Evolutionary conservation across 257 asterid species (phyloP).

Genomic region (Salvia splendens): DNA sequence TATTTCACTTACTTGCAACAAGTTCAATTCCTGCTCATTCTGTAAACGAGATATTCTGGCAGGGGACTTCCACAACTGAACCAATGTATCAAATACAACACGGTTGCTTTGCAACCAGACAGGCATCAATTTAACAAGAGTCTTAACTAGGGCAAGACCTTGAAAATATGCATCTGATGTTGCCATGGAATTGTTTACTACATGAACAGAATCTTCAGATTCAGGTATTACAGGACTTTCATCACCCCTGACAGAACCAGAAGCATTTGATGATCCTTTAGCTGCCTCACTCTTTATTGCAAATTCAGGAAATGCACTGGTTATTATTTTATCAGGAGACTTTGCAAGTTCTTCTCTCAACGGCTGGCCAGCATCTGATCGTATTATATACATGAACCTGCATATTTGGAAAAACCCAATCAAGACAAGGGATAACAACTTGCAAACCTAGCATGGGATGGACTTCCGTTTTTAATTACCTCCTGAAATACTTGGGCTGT

Average conservation of each 20-base stretch:
- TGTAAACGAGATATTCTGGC: slow-evolving; percentile 78
- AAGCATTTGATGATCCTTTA: slow-evolving; percentile 64
- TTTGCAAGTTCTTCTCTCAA: slow-evolving; percentile 98
- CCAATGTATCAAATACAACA: slow-evolving; percentile 77
- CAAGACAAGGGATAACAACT: slow-evolving; percentile 28
- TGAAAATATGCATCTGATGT: slow-evolving; percentile 90
- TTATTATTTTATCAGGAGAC: slow-evolving; percentile 94
- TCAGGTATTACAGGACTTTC: slow-evolving; percentile 59
- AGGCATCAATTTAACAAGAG: slow-evolving; percentile 95
- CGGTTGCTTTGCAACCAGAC: slow-evolving; percentile 95
- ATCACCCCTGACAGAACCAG: slow-evolving; percentile 53
- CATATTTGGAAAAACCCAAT: slow-evolving; percentile 35
- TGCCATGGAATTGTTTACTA: slow-evolving; percentile 49
- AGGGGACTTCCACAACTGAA: slow-evolving; percentile 90
- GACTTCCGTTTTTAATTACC: slow-evolving; percentile 48
- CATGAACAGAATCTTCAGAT: slow-evolving; percentile 65
- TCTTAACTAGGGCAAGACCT: slow-evolving; percentile 91
- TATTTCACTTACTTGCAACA: slow-evolving; percentile 78
- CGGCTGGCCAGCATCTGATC: slow-evolving; percentile 98
- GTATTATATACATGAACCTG: slow-evolving; percentile 95
- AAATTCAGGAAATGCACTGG: slow-evolving; percentile 88
- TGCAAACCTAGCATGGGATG: slow-evolving; percentile 26
- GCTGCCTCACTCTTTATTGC: slow-evolving; percentile 53
- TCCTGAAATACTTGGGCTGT: slow-evolving; percentile 87
- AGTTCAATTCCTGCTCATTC: slow-evolving; percentile 90